phyloP scores from a whole-genome alignment of 495 filamentous ascomycete genomes.

The Neurospora intermedia region DNA sequence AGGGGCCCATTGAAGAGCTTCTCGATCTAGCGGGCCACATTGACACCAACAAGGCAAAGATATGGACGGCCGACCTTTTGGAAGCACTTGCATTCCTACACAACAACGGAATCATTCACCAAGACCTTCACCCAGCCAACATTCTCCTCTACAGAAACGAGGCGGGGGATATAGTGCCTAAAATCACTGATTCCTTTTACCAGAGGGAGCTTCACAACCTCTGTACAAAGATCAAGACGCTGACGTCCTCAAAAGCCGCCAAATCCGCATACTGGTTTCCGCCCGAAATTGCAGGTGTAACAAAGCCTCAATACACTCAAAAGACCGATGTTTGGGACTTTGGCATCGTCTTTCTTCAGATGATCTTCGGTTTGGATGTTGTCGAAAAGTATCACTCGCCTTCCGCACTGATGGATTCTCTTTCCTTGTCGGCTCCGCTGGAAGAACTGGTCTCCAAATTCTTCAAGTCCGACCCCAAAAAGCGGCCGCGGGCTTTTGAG shows the following conservation, averaged over 20 bases:
- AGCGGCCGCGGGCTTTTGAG: conserved; percentile 81
- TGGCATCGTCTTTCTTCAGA: conserved; percentile 80
- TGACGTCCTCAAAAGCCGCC: conserved; percentile 43
- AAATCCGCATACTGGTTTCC: conserved; percentile 76
- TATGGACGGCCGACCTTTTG: conserved; percentile 84
- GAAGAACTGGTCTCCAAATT: conserved; percentile 70
- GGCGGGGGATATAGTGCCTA: conserved; percentile 49
- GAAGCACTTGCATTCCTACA: conserved; percentile 83
- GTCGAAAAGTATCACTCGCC: conserved; percentile 70
- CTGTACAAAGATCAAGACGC: conserved; percentile 31
- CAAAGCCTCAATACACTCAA: conserved; percentile 49
- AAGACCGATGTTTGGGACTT: conserved; percentile 95
- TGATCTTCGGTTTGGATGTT: conserved; percentile 80
- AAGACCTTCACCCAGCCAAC: conserved; percentile 63
- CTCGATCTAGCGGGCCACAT: conserved; percentile 68
- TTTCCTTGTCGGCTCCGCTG: conserved; percentile 57
- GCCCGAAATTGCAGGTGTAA: conserved; percentile 59
- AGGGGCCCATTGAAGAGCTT: conserved; percentile 72
- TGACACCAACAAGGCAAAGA: conserved; percentile 57
- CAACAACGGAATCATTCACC: conserved; percentile 69
- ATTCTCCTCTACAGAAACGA: conserved; percentile 56
- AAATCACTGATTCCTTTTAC: conserved; percentile 60
- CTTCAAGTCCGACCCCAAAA: conserved; percentile 73
- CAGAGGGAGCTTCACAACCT: conserved; percentile 52
- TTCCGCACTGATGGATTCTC: conserved; percentile 50